phyloP scores from a whole-genome alignment of 2,329 filamentous ascomycete species.

The Rhynchosporium agropyri region DNA sequence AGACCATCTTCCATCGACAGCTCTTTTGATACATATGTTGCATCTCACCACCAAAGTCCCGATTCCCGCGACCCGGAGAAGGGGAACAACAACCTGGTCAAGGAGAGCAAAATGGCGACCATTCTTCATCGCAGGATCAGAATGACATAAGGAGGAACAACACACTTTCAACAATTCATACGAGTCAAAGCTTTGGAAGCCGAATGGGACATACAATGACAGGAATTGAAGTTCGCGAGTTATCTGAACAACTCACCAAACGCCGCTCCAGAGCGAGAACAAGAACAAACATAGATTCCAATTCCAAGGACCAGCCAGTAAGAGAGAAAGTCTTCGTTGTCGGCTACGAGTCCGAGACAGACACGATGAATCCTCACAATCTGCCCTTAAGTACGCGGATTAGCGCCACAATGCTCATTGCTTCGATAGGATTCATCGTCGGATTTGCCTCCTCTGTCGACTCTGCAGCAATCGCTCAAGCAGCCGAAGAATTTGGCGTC shows the following conservation, averaged over 20 bases:
- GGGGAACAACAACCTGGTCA: conserved; percentile 15
- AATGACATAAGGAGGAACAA: conserved; percentile 19
- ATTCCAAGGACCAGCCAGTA: conserved; percentile 19
- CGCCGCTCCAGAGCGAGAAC: conserved; percentile 12
- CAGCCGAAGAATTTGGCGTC: conserved; percentile 50
- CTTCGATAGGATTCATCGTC: conserved; percentile 53
- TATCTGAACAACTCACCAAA: conserved; percentile 31
- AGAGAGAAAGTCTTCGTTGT: conserved; percentile 45
- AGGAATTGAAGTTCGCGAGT: conserved; percentile 33
- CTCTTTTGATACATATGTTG: conserved; percentile 18
- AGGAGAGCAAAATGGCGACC: background rate
- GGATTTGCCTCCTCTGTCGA: conserved; percentile 48
- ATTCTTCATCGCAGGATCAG: background rate
- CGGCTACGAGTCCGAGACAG: conserved; percentile 44
- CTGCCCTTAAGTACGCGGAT: conserved; percentile 44
- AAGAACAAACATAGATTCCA: conserved; percentile 12
- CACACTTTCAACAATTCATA: conserved; percentile 15
- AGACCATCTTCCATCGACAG: conserved; percentile 26
- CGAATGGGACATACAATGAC: conserved; percentile 31
- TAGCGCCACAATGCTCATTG: conserved; percentile 47
- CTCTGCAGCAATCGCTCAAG: conserved; percentile 40
- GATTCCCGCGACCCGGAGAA: conserved; percentile 31
- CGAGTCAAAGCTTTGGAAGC: conserved; percentile 30
- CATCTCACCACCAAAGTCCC: background rate
- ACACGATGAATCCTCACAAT: conserved; percentile 46